Evolutionary conservation across 2,329 filamentous ascomycete species (phyloP).

Genomic region (Elsinoe perseae): DNA sequence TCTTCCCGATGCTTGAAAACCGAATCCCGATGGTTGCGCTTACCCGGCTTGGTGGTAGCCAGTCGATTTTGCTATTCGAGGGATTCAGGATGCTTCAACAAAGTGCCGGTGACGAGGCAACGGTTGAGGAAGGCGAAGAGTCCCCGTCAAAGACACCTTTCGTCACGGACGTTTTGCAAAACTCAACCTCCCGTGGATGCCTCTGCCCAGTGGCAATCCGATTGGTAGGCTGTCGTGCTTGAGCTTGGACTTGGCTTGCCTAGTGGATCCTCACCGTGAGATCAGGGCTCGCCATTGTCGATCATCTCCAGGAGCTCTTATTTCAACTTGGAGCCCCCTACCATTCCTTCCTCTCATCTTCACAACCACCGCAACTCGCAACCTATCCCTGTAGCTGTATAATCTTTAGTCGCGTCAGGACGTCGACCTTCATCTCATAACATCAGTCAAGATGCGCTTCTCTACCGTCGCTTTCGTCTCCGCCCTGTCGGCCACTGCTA

Average conservation of each 20-base stretch:
- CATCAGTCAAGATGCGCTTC: slow-evolving; percentile 25
- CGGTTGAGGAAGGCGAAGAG: background rate
- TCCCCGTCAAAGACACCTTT: background rate
- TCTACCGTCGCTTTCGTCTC: slow-evolving; percentile 22
- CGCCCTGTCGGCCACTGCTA: slow-evolving; percentile 23
- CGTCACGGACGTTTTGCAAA: slow-evolving; percentile 4
- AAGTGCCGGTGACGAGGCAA: background rate
- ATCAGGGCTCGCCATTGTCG: background rate
- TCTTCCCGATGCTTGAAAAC: background rate
- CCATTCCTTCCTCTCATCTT: background rate
- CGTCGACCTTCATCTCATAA: slow-evolving; percentile 7
- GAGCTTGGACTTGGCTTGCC: background rate
- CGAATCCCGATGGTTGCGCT: background rate
- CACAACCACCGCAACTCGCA: background rate
- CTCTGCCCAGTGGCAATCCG: background rate
- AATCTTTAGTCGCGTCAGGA: slow-evolving; percentile 1
- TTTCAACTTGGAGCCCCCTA: slow-evolving; percentile 4
- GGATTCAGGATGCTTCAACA: background rate
- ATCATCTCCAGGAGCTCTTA: background rate
- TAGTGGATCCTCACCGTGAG: background rate
- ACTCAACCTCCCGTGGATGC: background rate
- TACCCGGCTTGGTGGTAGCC: background rate
- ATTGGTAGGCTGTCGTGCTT: background rate
- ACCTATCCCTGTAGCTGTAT: background rate
- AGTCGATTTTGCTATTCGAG: background rate